These are phyloP conservation scores for Orbilia brochopaga DNA, from an alignment of 2,329 filamentous ascomycete species.

Conservation along the genomic window DNA sequence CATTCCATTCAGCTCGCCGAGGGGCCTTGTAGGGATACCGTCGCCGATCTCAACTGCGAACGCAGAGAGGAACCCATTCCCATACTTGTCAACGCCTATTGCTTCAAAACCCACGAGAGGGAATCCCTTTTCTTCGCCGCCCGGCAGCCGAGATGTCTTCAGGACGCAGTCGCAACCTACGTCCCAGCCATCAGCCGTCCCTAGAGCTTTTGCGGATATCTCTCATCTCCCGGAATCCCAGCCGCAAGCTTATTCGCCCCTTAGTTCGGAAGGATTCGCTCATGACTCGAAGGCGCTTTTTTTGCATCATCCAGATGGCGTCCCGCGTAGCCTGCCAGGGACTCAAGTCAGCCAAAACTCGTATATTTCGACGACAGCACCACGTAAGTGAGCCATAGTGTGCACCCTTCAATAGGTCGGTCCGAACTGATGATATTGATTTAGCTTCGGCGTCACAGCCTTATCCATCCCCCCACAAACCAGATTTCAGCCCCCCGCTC, in stretches of 20 bases:
- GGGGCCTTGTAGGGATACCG: slow-evolving; percentile 52
- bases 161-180: slow-evolving; percentile 47
- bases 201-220: slow-evolving; percentile 52
- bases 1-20: slow-evolving; percentile 53
- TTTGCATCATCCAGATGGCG: slow-evolving; percentile 53
- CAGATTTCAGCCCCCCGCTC: slow-evolving; percentile 54
- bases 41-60: slow-evolving; percentile 54
- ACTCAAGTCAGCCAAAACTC: slow-evolving; percentile 53
- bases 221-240: slow-evolving; percentile 52
- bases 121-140: slow-evolving; percentile 55
- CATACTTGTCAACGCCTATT: slow-evolving; percentile 53
- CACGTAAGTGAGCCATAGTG: slow-evolving; percentile 50
- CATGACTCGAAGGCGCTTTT: slow-evolving; percentile 53
- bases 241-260: slow-evolving; percentile 53
- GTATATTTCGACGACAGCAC: slow-evolving; percentile 52
- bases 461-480: slow-evolving; percentile 54
- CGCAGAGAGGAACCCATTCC: slow-evolving; percentile 52
- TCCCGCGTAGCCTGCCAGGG: slow-evolving; percentile 53
- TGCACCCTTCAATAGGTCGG: slow-evolving; percentile 7
- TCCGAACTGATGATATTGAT: slow-evolving; percentile 47
- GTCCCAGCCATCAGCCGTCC: slow-evolving; percentile 53
- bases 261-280: slow-evolving; percentile 54
- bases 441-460: slow-evolving; percentile 51
- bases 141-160: slow-evolving; percentile 50
- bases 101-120: slow-evolving; percentile 53